Evolutionary conservation across 2,329 filamentous ascomycete species (phyloP).

Genomic region (Xylaria sp.): DNA sequence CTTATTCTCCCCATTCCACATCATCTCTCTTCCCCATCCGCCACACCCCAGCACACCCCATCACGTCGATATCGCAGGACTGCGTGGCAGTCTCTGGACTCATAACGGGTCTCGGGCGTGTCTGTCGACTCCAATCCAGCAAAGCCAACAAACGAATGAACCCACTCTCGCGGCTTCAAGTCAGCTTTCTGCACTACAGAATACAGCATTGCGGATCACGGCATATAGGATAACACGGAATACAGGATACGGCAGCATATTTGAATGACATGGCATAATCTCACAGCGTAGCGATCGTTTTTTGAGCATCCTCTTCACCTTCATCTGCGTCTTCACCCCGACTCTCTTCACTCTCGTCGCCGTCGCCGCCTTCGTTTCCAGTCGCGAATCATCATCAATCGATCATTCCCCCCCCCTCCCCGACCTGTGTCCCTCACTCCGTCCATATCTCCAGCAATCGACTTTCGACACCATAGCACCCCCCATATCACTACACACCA

Average conservation of each 20-base stretch:
- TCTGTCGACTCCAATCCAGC: neutral
- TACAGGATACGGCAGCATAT: slow-evolving; percentile 2
- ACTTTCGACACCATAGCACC: neutral
- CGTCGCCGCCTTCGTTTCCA: neutral
- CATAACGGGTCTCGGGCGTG: neutral
- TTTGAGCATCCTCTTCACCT: neutral
- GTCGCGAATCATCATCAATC: neutral
- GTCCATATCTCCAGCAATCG: slow-evolving; percentile 11
- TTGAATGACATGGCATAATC: slow-evolving; percentile 28
- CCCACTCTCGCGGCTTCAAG: neutral
- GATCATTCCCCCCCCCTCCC: neutral
- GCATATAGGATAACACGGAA: neutral
- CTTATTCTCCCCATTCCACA: no score
- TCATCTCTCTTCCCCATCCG: neutral
- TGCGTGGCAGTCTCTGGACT: slow-evolving; percentile 12
- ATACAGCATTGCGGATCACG: neutral
- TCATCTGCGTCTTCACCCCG: neutral
- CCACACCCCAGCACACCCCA: neutral
- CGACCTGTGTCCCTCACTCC: neutral
- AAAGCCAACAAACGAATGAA: neutral
- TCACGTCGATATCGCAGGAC: neutral
- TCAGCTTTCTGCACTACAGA: neutral
- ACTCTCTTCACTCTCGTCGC: neutral
- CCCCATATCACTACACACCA: neutral
- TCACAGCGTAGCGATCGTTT: slow-evolving; percentile 19